Evolutionary conservation across 208 protist genomes (phyloP), one percentile per base, ranked within the genome.

Genomic region (Naegleria gruberi): DNA sequence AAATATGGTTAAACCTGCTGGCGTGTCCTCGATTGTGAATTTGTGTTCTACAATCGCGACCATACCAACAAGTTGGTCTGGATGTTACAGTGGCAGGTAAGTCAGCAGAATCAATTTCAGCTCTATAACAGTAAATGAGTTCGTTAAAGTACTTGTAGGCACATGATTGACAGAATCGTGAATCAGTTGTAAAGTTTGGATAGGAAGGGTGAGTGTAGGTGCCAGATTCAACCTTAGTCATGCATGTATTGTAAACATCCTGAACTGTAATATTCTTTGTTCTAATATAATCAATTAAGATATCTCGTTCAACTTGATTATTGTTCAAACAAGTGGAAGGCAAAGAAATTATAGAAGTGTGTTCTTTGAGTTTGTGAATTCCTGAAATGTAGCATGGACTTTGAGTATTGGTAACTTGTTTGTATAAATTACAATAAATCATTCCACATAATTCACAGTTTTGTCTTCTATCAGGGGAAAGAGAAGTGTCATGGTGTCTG

Each of bases 21-120:
- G 95, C 95, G 89, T 98, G 96, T 41, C 93, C 91, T 30, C 42
- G 57, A n/a, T 96, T 96, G 91, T 96, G 93, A 43, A 94, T 95
- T 89, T 97, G 95, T 43, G 94, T 96, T 87, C 94, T 92, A 93
- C 96, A 98, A 46, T 96, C 92, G 30, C 93, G 89, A 6, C 96
- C 96, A 83, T 97, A 96, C 95, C 94, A 98, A 91, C 96, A 98
- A 91, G 96, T 94, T 2, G 94, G 92, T 46, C 95, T 91, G 42
- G 87, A 37, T 0, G 93, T 94, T 81, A 97, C 95, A 7, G 87
- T 91, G 55, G 94, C 92, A 4, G 95, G 94, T 51, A 98, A 89
- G 5, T 95, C 91, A 26, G 89, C 87, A 15, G 88, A 17, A 0
- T 94, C 93, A 73, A 98, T 94, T 26, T 88, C 82, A 19, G 93